Evolutionary conservation across 1,139 yeast genomes (phyloP), one percentile per base, ranked within the genome.

Genomic region (Taphrina populina): DNA sequence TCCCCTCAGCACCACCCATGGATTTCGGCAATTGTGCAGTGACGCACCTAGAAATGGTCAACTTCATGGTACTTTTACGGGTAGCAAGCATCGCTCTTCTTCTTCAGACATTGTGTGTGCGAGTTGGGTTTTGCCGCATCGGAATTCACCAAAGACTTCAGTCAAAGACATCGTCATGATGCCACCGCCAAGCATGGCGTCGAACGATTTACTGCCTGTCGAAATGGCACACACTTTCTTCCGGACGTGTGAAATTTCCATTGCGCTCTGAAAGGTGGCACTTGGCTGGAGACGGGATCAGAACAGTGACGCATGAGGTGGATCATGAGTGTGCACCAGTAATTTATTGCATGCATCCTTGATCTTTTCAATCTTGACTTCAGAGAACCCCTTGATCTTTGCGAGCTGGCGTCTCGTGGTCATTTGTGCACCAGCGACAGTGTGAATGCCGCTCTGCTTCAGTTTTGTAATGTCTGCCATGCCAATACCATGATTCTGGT

Each of bases 121-220:
- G 17, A 43, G 20, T 29, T 52, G 58, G 30, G 47, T 47, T 49
- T 55, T 41, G 32, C 47, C 49, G 15, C 56, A 49, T 57, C 84
- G 70, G 62, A 77, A 80, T 63, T 80, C 84, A 2, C 84, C 84
- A 69, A 78, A 80, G 0, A 80, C 84, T 63, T 80, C 84, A 0
- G 82, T 78, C 30, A 80, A 74, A 53, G 82, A 76, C 83, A 80
- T 80, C 0, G 83, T 77, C 70, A 74, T 76, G 20, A 80, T 68
- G 0, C 84, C 83, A 10, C 64, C 63, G 11, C 83, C 83, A 10
- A 80, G 69, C 35, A 78, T 72, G 17, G 73, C 72, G 62, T 80
- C 82, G 46, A 80, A 69, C 36, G 77, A 76, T 58, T 73, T 77
- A 6, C 80, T 74, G 0, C 84, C 84, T 0, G 84, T 79, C 0